A percentile compares a stretch with the other conserved stretches of the same genome.
Evolutionary conservation across 306 rosid genomes (phyloP).

Genomic region (Cucumis sativus): Cucumber_9930_V3 NC_026656.2:9044501-9045000

Average conservation of each 20-base stretch:
- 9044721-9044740: not conserved
- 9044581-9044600: not conserved
- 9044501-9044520: not conserved
- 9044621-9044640: not conserved
- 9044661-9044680: not conserved
- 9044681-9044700: not conserved
- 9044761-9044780: not conserved
- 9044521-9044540: not conserved
- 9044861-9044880: not conserved
- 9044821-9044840: not conserved
- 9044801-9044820: not conserved
- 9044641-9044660: not conserved
- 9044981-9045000: not conserved
- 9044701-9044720: not conserved
- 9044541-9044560: not conserved
- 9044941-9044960: not conserved
- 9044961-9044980: not conserved
- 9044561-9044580: not conserved
- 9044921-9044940: constrained; percentile 1
- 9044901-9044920: not conserved
- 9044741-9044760: not conserved
- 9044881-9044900: constrained; percentile 1
- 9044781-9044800: not conserved
- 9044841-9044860: not conserved
- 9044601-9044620: not conserved